Percentiles rank a stretch among this genome's conserved stretches.
These are phyloP conservation scores for Monotropa hypopitys DNA, from an alignment of 179 eudicot species.

Conservation along the genomic window DNA sequence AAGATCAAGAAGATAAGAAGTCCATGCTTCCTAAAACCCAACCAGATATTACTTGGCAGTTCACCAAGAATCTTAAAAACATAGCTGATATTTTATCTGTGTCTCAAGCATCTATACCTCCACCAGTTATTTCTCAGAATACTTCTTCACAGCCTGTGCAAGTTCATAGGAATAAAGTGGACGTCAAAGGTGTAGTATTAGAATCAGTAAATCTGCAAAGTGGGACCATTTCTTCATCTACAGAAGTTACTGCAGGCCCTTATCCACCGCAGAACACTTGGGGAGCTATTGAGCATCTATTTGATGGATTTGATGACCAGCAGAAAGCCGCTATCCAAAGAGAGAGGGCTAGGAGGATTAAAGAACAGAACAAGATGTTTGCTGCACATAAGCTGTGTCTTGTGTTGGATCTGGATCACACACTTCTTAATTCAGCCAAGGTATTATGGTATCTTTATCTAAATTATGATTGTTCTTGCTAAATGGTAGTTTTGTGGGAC, in stretches of 20 bases:
- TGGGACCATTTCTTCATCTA: conserved; percentile 31
- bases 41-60: conserved; percentile 69
- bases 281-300: conserved; percentile 83
- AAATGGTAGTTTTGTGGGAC: background rate
- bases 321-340: conserved; percentile 83
- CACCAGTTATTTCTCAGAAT: conserved; percentile 25
- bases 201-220: conserved; percentile 22
- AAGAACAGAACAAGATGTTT: conserved; percentile 91
- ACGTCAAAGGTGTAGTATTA: conserved; percentile 15
- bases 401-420: conserved; percentile 96
- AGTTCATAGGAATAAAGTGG: conserved; percentile 20
- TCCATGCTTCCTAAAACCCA: conserved; percentile 24
- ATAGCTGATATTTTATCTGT: conserved; percentile 57
- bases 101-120: conserved; percentile 36
- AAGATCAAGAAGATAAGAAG: conserved; percentile 30
- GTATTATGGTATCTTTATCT: conserved; percentile 19
- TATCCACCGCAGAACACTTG: conserved; percentile 48
- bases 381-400: conserved; percentile 74
- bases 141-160: conserved; percentile 29
- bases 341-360: conserved; percentile 84
- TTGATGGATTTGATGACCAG: conserved; percentile 81
- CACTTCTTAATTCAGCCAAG: conserved; percentile 97
- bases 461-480: background rate
- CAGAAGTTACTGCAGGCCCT: conserved; percentile 35
- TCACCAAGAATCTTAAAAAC: conserved; percentile 64